Evolutionary conservation across 2,329 filamentous ascomycete genomes (phyloP).

Genomic region (Stachybotrys elegans): DNA sequence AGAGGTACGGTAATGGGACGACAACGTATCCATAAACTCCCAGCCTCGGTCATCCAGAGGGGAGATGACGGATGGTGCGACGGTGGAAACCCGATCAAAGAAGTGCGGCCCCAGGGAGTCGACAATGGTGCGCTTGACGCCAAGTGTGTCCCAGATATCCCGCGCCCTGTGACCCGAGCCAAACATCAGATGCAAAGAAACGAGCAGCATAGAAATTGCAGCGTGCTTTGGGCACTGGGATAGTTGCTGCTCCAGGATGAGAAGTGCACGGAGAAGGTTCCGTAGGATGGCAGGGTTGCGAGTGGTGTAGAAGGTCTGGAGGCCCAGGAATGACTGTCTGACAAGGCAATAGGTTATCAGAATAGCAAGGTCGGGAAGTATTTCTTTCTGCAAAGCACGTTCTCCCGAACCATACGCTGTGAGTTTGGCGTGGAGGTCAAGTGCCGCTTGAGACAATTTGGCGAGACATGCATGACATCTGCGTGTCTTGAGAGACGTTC

Average conservation of each 20-base stretch:
- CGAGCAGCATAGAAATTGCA: conserved; percentile 42
- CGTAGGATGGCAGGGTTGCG: conserved; percentile 15
- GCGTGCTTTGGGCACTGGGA: conserved; percentile 39
- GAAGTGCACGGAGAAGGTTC: conserved; percentile 41
- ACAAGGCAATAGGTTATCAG: conserved; percentile 28
- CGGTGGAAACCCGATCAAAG: conserved; percentile 48
- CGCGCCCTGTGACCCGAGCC: conserved; percentile 43
- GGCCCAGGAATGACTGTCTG: conserved; percentile 19
- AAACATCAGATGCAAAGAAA: conserved; percentile 46
- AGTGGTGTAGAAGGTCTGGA: neutral
- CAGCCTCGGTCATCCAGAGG: conserved; percentile 24
- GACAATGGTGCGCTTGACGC: conserved; percentile 53
- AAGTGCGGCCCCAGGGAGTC: conserved; percentile 51
- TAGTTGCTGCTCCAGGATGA: conserved; percentile 46
- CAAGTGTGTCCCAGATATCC: conserved; percentile 44
- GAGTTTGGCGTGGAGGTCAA: conserved; percentile 12
- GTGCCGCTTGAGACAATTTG: conserved; percentile 13
- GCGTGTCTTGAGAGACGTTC: conserved; percentile 10
- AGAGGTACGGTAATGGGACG: conserved; percentile 40
- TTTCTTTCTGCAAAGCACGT: conserved; percentile 7
- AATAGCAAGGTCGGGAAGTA: conserved; percentile 28
- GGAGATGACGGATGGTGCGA: conserved; percentile 38
- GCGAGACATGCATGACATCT: conserved; percentile 17
- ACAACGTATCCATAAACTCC: conserved; percentile 36
- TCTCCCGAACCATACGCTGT: conserved; percentile 5